phyloP scores from a whole-genome alignment of 2,329 filamentous ascomycete species.

The Sphaerulina populicola region DNA sequence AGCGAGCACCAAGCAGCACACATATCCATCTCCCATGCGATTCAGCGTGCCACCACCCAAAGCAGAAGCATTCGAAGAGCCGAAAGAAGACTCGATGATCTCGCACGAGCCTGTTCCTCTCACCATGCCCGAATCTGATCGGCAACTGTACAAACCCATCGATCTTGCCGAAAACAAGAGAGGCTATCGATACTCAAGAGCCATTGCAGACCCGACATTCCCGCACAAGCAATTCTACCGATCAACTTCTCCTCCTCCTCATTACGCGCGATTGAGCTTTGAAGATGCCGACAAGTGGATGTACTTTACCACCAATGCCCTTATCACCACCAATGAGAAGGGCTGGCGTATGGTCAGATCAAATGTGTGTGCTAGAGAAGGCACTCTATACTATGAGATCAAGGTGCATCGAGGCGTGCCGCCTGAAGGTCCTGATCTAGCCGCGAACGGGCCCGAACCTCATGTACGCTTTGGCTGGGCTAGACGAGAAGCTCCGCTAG shows the following conservation, averaged over 20 bases:
- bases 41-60: conserved; percentile 45
- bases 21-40: conserved; percentile 42
- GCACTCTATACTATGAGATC: conserved; percentile 89
- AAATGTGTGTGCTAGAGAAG: conserved; percentile 83
- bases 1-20: conserved; percentile 29
- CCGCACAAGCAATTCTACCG: conserved; percentile 82
- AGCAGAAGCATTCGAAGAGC: conserved; percentile 42
- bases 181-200: conserved; percentile 80
- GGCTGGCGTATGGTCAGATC: conserved; percentile 85
- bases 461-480: conserved; percentile 79
- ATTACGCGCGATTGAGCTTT: conserved; percentile 76
- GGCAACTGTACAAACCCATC: conserved; percentile 42
- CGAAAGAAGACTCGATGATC: conserved; percentile 41
- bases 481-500: conserved; percentile 68
- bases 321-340: conserved; percentile 78
- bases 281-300: conserved; percentile 84
- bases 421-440: conserved; percentile 36
- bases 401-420: conserved; percentile 72
- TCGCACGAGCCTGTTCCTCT: conserved; percentile 42
- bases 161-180: conserved; percentile 56
- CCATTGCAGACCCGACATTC: conserved; percentile 81
- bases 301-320: conserved; percentile 62
- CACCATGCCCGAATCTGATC: conserved; percentile 35
- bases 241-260: conserved; percentile 76
- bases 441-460: conserved; percentile 43